These are phyloP conservation scores for Asterophora lycoperdoides DNA, from an alignment of 768 basidiomycete species.

Conservation along the genomic window DNA sequence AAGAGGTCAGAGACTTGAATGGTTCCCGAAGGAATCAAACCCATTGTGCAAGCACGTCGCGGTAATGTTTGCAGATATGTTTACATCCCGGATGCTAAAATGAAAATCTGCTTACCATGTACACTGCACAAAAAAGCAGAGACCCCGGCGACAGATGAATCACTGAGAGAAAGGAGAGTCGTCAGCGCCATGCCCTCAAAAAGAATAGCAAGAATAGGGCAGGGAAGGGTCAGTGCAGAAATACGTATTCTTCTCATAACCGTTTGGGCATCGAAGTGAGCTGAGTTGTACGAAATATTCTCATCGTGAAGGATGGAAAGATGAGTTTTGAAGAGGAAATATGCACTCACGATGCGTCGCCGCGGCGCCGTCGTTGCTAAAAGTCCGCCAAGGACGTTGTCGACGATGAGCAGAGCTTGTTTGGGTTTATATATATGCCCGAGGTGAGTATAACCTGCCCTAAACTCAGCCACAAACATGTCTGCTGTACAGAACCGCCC, in stretches of 20 bases:
- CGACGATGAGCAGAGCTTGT: not conserved
- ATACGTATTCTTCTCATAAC: slow-evolving; percentile 52
- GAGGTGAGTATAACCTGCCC: slow-evolving; percentile 25
- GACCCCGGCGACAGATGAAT: not conserved
- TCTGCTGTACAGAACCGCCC: slow-evolving; percentile 19
- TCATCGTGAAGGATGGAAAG: slow-evolving; percentile 8
- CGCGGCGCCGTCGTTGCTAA: too few relatives aligned
- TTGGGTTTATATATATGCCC: not conserved
- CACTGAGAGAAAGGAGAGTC: not conserved
- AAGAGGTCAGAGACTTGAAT: slow-evolving; percentile 76
- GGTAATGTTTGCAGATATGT: slow-evolving; percentile 35
- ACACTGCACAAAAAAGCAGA: not conserved
- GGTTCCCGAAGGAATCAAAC: slow-evolving; percentile 65
- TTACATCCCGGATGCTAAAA: slow-evolving; percentile 35
- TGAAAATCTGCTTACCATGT: slow-evolving; percentile 26
- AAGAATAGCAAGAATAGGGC: not conserved
- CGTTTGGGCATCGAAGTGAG: slow-evolving; percentile 57
- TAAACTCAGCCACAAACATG: slow-evolving; percentile 36
- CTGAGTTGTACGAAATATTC: slow-evolving; percentile 41
- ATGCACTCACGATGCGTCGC: not conserved
- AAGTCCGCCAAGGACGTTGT: not conserved
- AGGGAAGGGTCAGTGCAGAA: slow-evolving; percentile 31
- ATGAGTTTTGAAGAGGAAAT: not conserved
- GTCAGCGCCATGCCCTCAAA: not conserved
- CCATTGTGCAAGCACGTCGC: slow-evolving; percentile 62